Base-by-base conservation (phyloP, 2,329 filamentous ascomycete genomes). In the Ceratocystis cubensis region DNA sequence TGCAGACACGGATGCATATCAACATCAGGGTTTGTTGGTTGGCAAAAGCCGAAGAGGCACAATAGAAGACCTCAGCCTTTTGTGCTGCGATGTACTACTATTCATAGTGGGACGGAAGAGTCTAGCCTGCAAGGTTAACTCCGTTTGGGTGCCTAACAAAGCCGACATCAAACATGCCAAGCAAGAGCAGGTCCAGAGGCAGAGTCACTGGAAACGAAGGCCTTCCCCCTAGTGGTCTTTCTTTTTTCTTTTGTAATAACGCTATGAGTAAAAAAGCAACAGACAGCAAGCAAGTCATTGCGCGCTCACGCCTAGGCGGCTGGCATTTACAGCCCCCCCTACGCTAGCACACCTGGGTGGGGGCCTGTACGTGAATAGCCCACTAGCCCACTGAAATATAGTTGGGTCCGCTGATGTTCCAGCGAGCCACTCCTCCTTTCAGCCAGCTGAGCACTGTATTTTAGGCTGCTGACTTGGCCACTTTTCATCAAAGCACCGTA, bases 41-140 rank as follows among this genome's bases (percentile, higher is more conserved):
- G 20, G 25, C 53, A 33, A 59, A 37, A 59, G 53, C 53, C 53
- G 53, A 59, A n/a, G 53, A 30, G 53, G 53, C 53, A 30, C 53
- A 59, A 59, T 30, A 17, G n/a, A 30, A 59, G 53, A n/a, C 53
- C 28, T 37, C 20, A 15, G 22, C 15, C 33, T 53, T 10, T 53
- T 53, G 48, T 53, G 25, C 48, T 25, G 48, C 48, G 22, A 59
- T 25, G 6, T 30, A 33, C 53, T 30, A 33, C 53, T 59, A 59
- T 33, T 30, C 53, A 59, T 59, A 33, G 53, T 30, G 53, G 53
- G 8, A n/a, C 53, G 28, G 53, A 33, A 59, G 10, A 59, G 15
- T 33, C 4, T 17, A 7, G 28, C 17, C 28, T 17, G 8, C 15
- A 33, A 33, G 15, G 28, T n/a, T 33, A 59, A 33, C 53, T 59